phyloP scores from a whole-genome alignment of 805 yeast species.

The Saccharomycopsis schoenii region DNA sequence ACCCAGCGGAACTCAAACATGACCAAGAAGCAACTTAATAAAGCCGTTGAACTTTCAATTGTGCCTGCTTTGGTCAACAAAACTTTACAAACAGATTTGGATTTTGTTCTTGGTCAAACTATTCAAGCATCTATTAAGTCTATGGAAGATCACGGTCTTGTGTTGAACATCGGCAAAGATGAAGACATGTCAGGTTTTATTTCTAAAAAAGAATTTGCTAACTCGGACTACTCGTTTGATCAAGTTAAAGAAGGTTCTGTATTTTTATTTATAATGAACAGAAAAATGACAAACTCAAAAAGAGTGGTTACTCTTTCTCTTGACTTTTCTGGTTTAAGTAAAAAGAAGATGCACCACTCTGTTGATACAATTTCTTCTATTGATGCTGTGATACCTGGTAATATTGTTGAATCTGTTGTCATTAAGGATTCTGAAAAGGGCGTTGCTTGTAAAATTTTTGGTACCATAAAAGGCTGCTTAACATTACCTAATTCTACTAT shows the following conservation, averaged over 20 bases:
- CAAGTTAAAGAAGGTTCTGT: conserved; percentile 53
- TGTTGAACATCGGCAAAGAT: conserved; percentile 57
- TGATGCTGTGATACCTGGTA: conserved; percentile 82
- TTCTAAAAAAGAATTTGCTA: conserved; percentile 53
- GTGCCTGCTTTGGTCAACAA: conserved; percentile 70
- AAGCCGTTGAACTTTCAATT: conserved; percentile 58
- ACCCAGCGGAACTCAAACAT: conserved; percentile 26
- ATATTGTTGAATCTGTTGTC: conserved; percentile 62
- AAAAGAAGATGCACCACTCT: conserved; percentile 34
- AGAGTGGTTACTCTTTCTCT: conserved; percentile 39
- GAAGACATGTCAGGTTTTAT: conserved; percentile 55
- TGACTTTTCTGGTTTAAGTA: conserved; percentile 27
- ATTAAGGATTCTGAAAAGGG: conserved; percentile 54
- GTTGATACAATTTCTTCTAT: conserved; percentile 54
- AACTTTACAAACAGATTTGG: conserved; percentile 48
- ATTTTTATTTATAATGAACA: conserved; percentile 48
- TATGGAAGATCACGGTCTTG: conserved; percentile 86
- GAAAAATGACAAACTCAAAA: conserved; percentile 25
- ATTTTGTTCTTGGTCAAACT: conserved; percentile 48
- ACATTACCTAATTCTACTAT: conserved; percentile 55
- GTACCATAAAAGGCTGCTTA: conserved; percentile 63
- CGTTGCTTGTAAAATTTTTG: conserved; percentile 60
- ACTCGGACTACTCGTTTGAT: conserved; percentile 29
- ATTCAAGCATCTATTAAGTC: conserved; percentile 73
- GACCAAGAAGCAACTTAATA: conserved; percentile 35